Evolutionary conservation across 2,329 filamentous ascomycete genomes (phyloP).

Genomic region (Zasmidium citrigriseum): DNA sequence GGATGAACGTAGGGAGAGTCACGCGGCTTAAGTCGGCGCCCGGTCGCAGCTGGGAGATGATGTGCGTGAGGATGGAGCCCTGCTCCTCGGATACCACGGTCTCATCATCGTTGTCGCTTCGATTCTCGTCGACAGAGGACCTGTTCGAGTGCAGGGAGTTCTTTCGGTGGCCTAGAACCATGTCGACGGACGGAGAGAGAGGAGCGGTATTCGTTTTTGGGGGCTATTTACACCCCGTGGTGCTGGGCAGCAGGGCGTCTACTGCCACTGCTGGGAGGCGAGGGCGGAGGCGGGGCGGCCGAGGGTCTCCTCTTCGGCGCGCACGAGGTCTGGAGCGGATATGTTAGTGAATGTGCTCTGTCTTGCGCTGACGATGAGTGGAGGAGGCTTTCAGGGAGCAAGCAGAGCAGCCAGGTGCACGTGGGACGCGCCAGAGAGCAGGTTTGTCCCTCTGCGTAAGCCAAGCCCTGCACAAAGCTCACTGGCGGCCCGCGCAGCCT

Average conservation of each 20-base stretch:
- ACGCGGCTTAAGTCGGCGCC: slow-evolving; percentile 94
- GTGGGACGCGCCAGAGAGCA: background rate
- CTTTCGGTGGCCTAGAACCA: slow-evolving; percentile 54
- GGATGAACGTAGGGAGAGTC: slow-evolving; percentile 93
- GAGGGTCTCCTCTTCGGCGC: background rate
- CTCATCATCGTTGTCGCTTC: slow-evolving; percentile 54
- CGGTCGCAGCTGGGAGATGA: slow-evolving; percentile 94
- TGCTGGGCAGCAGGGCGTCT: background rate
- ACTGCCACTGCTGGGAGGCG: background rate
- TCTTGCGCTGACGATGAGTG: background rate
- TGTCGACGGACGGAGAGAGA: slow-evolving; percentile 27
- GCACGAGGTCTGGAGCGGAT: too few relatives aligned
- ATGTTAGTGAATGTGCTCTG: background rate
- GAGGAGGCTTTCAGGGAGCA: background rate
- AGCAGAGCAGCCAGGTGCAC: background rate
- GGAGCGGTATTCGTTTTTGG: background rate
- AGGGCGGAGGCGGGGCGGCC: background rate
- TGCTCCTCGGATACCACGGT: slow-evolving; percentile 86
- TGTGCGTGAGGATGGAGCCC: slow-evolving; percentile 94
- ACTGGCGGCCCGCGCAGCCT: too few relatives aligned
- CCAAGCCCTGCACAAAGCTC: background rate
- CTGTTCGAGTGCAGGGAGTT: slow-evolving; percentile 45
- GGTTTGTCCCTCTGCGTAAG: background rate
- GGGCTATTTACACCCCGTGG: background rate
- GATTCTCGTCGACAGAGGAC: slow-evolving; percentile 44